Conservation (phyloP, 768 basidiomycete species). For the Cubamyces lactineus region DNA sequence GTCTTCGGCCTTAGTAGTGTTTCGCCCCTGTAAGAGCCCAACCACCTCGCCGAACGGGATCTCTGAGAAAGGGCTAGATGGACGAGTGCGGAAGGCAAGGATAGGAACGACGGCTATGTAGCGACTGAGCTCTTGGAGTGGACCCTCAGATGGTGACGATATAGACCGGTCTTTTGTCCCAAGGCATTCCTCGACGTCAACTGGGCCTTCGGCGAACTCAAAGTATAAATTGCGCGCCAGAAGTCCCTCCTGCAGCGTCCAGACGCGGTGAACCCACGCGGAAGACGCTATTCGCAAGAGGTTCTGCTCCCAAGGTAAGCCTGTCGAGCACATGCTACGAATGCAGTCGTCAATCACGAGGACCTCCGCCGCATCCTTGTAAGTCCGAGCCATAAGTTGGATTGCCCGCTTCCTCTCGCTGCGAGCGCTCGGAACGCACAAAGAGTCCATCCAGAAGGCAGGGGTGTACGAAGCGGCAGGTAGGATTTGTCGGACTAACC, state of each 20-base stretch:
- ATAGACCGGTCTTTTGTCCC: not conserved
- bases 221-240: constrained; percentile 19
- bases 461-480: constrained; percentile 1
- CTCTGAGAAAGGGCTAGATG: too few relatives aligned
- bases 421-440: constrained; percentile 16
- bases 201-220: constrained; percentile 17
- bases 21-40: constrained; percentile 2
- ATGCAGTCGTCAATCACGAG: constrained; percentile 19
- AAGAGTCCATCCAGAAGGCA: constrained; percentile 22
- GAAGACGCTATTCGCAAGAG: constrained; percentile 12
- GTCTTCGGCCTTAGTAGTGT: constrained; percentile 15
- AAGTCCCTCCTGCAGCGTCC: constrained; percentile 21
- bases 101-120: not conserved
- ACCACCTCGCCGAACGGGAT: constrained; percentile 3
- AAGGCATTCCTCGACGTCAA: not conserved
- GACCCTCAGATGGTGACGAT: too few relatives aligned
- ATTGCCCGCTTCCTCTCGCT: constrained; percentile 15
- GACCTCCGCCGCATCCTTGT: constrained; percentile 15
- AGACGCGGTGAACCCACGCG: constrained; percentile 17
- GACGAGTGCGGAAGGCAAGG: not conserved
- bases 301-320: constrained; percentile 7
- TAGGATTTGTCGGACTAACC: not conserved
- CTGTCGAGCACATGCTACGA: constrained; percentile 8
- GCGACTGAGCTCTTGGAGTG: not conserved
- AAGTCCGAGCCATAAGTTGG: constrained; percentile 21